These are phyloP conservation scores for Fraxinus quadrangulata DNA, from an alignment of 257 asterid genomes.

Conservation along the genomic window DNA sequence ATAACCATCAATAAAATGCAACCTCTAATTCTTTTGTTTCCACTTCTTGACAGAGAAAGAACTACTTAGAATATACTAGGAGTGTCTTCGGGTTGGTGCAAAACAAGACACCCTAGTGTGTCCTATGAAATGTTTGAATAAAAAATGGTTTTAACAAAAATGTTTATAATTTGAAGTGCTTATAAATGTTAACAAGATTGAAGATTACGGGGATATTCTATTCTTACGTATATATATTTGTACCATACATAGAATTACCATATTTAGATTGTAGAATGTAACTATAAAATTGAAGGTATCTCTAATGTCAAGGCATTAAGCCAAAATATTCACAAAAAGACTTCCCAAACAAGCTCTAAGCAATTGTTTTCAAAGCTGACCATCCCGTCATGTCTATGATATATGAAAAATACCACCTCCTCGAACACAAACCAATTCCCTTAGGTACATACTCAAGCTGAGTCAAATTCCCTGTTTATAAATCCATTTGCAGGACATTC, in stretches of 20 bases:
- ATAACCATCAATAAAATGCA: neutral
- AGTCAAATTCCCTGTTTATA: neutral
- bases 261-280: too few species aligned
- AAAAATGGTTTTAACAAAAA: too few species aligned
- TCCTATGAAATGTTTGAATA: too few species aligned
- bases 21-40: neutral
- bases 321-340: too few species aligned
- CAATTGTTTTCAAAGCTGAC: neutral
- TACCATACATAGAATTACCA: too few species aligned
- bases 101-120: neutral
- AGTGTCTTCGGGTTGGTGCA: neutral
- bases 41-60: neutral
- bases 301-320: too few species aligned
- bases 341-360: too few species aligned
- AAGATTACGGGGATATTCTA: too few species aligned
- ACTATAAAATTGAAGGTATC: too few species aligned
- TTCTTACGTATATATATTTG: too few species aligned
- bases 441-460: neutral
- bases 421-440: neutral
- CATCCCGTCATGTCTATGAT: neutral
- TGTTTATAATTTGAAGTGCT: too few species aligned
- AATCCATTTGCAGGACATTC: neutral
- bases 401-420: neutral
- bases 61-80: neutral
- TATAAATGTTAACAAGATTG: too few species aligned